Conservation (phyloP, 2,329 filamentous ascomycete species). For the Ophiostoma populinum region DNA sequence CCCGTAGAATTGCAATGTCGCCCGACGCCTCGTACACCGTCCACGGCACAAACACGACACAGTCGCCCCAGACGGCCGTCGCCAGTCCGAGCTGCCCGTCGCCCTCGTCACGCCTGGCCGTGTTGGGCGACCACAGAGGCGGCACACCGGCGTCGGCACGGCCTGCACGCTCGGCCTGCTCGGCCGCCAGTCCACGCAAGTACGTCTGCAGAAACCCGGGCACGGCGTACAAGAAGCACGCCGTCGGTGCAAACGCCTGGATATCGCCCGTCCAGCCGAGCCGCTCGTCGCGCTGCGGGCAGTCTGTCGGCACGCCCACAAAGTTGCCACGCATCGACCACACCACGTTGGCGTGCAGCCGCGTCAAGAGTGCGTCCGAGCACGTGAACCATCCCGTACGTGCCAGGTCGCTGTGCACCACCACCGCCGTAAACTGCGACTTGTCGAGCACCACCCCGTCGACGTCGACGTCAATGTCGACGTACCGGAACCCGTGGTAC, state of each 20-base stretch:
- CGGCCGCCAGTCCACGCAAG: too few species aligned
- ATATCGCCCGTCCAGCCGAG: constrained; percentile 35
- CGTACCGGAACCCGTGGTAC: constrained; percentile 34
- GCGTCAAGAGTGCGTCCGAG: constrained; percentile 32
- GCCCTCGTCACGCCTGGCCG: background rate
- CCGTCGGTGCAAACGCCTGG: constrained; percentile 30
- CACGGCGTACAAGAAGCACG: constrained; percentile 35
- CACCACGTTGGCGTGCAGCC: constrained; percentile 33
- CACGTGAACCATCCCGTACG: constrained; percentile 33
- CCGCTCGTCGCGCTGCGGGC: constrained; percentile 36
- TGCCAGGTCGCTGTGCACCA: constrained; percentile 34
- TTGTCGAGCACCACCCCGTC: too few species aligned
- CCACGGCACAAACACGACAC: constrained; percentile 16
- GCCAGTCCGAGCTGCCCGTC: background rate
- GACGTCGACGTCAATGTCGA: constrained; percentile 7
- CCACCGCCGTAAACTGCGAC: constrained; percentile 17
- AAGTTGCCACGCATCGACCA: constrained; percentile 45
- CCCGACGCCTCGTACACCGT: constrained; percentile 16
- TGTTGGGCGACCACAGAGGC: too few species aligned
- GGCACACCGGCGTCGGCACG: too few species aligned
- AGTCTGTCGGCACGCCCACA: constrained; percentile 38
- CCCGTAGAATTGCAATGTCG: constrained; percentile 15
- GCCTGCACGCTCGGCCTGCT: too few species aligned
- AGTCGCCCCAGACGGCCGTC: constrained; percentile 17
- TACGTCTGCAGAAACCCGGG: constrained; percentile 24